Evolutionary conservation across 805 yeast species (phyloP).

Genomic region (Ogataea chonburiensis): DNA sequence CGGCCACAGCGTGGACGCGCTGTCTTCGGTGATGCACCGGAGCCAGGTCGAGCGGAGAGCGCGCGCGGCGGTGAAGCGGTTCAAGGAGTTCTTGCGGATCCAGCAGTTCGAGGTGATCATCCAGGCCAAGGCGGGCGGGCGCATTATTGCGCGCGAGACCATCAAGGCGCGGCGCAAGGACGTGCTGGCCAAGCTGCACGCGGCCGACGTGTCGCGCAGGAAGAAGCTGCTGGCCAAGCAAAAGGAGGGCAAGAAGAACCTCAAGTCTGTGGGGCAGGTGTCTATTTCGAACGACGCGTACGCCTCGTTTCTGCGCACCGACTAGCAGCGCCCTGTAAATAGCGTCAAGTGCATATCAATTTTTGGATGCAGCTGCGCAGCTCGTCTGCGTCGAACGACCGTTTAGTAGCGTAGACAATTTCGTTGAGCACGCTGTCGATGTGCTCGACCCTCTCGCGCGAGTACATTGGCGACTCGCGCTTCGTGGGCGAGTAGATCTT

Average conservation of each 20-base stretch:
- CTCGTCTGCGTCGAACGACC: slow-evolving; percentile 11
- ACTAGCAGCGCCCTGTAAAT: slow-evolving; percentile 24
- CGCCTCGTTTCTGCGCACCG: slow-evolving; percentile 69
- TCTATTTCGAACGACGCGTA: slow-evolving; percentile 81
- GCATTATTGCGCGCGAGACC: slow-evolving; percentile 86
- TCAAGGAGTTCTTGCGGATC: slow-evolving; percentile 73
- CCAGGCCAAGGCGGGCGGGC: slow-evolving; percentile 81
- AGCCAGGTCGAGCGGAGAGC: slow-evolving; percentile 74
- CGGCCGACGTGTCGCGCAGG: slow-evolving; percentile 86
- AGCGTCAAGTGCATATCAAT: slow-evolving; percentile 7
- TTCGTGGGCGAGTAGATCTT: slow-evolving; percentile 17
- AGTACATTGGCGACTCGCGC: background rate
- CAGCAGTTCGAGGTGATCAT: slow-evolving; percentile 91
- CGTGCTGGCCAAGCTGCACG: slow-evolving; percentile 91
- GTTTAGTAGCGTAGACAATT: slow-evolving; percentile 13
- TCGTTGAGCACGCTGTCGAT: slow-evolving; percentile 18
- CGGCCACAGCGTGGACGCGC: slow-evolving; percentile 86
- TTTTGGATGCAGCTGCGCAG: slow-evolving; percentile 22
- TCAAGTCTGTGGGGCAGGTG: slow-evolving; percentile 79
- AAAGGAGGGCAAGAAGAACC: slow-evolving; percentile 86
- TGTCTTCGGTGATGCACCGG: slow-evolving; percentile 85
- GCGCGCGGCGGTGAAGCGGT: slow-evolving; percentile 76
- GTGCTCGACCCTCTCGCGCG: slow-evolving; percentile 10
- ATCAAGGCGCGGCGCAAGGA: slow-evolving; percentile 92
- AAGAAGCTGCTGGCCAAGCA: slow-evolving; percentile 85